Conservation (phyloP, 108 stramenopile species). For the Epipyxis sp. region DNA sequence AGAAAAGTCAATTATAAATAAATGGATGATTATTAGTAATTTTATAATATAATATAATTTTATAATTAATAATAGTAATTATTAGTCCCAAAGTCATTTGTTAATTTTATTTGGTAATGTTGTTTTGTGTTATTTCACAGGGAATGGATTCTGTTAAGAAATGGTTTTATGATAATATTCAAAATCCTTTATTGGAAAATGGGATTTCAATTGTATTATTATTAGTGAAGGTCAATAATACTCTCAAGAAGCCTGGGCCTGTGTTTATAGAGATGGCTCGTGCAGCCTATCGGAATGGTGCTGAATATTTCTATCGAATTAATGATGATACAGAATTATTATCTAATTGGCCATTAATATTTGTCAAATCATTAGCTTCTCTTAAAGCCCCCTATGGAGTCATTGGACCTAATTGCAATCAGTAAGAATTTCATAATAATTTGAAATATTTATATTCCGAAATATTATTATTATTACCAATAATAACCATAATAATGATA, state of each 20-base stretch:
- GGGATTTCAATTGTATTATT: slow-evolving; percentile 39
- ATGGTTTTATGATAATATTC: slow-evolving; percentile 46
- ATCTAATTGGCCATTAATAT: slow-evolving; percentile 36
- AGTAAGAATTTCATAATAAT: too few relatives aligned
- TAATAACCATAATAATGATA: too few relatives aligned
- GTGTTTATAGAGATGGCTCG: slow-evolving; percentile 53
- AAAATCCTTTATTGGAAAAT: slow-evolving; percentile 32
- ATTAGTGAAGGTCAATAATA: slow-evolving; percentile 49
- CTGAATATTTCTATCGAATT: slow-evolving; percentile 55
- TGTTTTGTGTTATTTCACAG: not conserved
- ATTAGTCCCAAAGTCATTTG: too few relatives aligned
- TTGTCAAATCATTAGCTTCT: slow-evolving; percentile 42
- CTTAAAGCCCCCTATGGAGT: slow-evolving; percentile 46
- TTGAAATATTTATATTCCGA: too few relatives aligned
- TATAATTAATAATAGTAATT: too few relatives aligned
- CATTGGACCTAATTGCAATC: slow-evolving; percentile 42
- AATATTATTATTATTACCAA: too few relatives aligned
- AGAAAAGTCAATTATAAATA: too few relatives aligned
- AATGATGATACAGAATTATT: slow-evolving; percentile 58
- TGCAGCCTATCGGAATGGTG: slow-evolving; percentile 48
- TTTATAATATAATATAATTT: too few relatives aligned
- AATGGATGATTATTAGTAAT: too few relatives aligned
- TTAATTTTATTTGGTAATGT: too few relatives aligned
- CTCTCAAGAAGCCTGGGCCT: slow-evolving; percentile 53
- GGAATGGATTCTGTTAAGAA: slow-evolving; percentile 32